Conservation (phyloP, 2,329 filamentous ascomycete species). For the Colletotrichum sp. region DNA sequence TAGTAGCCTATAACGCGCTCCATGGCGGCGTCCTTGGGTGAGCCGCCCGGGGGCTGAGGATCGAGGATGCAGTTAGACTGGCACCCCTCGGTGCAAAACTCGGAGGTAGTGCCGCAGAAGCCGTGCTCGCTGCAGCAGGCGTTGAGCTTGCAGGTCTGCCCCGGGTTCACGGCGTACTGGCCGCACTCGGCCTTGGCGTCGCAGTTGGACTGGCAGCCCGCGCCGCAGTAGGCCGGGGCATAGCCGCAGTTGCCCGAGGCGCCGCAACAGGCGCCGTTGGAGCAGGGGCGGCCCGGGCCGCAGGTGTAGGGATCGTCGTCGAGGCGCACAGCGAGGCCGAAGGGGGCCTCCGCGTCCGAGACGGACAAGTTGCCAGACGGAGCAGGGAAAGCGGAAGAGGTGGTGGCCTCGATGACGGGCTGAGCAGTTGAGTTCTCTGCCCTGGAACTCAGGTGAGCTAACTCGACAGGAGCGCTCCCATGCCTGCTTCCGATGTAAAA, state of each 20-base stretch:
- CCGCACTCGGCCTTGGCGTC: conserved; percentile 30
- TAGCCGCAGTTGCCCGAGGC: conserved; percentile 22
- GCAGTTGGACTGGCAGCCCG: conserved; percentile 28
- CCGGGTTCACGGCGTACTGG: conserved; percentile 30
- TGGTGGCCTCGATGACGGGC: no score
- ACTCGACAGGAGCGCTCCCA: no score
- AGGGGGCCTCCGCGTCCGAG: no score
- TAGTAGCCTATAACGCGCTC: conserved; percentile 27
- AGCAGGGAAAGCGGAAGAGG: no score
- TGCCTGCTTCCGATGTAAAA: no score
- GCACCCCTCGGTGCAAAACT: conserved; percentile 11
- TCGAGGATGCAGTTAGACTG: conserved; percentile 18
- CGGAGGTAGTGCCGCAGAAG: conserved; percentile 34
- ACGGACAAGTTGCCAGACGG: no score
- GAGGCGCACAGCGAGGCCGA: neutral
- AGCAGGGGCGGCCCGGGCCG: neutral
- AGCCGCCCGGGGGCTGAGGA: neutral
- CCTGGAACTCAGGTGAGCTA: no score
- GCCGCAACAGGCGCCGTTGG: neutral
- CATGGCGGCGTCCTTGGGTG: neutral
- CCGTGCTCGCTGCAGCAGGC: conserved; percentile 38
- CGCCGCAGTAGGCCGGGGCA: conserved; percentile 28
- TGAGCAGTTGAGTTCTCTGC: no score
- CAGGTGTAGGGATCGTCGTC: neutral
- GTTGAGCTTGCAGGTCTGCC: conserved; percentile 37